A percentile compares a stretch with the other conserved stretches of the same genome.
Conservation (phyloP, 1,139 yeast genomes). For the Debaryomycetaceae sp. region DNA sequence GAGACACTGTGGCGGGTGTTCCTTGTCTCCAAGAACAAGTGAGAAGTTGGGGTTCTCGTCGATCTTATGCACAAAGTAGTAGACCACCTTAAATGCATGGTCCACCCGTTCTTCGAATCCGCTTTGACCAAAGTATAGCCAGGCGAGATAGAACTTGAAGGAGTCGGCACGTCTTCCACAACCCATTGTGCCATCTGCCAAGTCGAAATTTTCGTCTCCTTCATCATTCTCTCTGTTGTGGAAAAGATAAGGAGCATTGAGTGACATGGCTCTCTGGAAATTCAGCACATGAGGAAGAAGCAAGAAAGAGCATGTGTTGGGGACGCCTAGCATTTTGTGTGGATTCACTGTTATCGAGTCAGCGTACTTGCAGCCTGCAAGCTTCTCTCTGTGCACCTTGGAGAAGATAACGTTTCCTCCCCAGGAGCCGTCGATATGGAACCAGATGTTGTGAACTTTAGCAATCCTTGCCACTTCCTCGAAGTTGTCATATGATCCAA, state of each 20-base stretch:
- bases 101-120: conserved; percentile 61
- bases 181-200: conserved; percentile 92
- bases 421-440: conserved; percentile 90
- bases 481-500: conserved; percentile 78
- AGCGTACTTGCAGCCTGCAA: conserved; percentile 63
- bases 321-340: conserved; percentile 89
- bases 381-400: conserved; percentile 37
- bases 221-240: conserved; percentile 49
- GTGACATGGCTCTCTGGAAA: conserved; percentile 71
- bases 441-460: conserved; percentile 56
- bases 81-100: conserved; percentile 66
- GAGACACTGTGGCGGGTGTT: conserved; percentile 66
- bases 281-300: conserved; percentile 63
- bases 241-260: conserved; percentile 78
- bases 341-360: conserved; percentile 84
- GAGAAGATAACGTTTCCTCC: conserved; percentile 84
- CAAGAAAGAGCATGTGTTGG: conserved; percentile 80
- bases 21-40: conserved; percentile 41
- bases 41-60: conserved; percentile 38
- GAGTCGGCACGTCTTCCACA: conserved; percentile 88
- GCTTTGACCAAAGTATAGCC: conserved; percentile 72
- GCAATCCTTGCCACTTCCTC: conserved; percentile 53
- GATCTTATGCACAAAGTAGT: conserved; percentile 53
- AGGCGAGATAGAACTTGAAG: conserved; percentile 70
- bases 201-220: conserved; percentile 58